Percentiles rank a stretch among this genome's conserved stretches.
Conservation (phyloP, 2,329 filamentous ascomycete genomes). For the Scedosporium aurantiacum region DNA sequence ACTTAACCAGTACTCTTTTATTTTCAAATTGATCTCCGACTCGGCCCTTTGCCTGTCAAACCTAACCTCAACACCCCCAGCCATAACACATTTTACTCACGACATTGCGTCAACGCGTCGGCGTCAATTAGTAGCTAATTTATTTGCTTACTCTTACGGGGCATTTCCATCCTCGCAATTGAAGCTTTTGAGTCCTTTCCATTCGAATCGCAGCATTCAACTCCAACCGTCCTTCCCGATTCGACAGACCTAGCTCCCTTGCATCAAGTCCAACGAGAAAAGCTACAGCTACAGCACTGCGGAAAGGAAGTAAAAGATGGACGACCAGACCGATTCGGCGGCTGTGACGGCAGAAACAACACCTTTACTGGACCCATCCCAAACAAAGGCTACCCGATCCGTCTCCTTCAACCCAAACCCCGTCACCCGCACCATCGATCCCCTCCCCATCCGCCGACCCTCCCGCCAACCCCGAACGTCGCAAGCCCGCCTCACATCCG, state of each 20-base stretch:
- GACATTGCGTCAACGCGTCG: too few species aligned
- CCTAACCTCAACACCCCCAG: background rate
- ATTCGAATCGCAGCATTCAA: too few species aligned
- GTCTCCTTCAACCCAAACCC: conserved; percentile 71
- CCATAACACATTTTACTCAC: background rate
- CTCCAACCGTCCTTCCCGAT: too few species aligned
- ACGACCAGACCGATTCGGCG: conserved; percentile 10
- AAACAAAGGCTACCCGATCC: conserved; percentile 42
- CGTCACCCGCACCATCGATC: conserved; percentile 49
- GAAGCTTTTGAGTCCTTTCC: too few species aligned
- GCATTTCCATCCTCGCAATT: too few species aligned
- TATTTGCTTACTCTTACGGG: too few species aligned
- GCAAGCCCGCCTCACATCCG: background rate
- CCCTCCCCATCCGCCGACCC: conserved; percentile 24
- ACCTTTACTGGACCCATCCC: conserved; percentile 20
- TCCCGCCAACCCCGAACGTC: conserved; percentile 13
- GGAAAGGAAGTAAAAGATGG: conserved; percentile 7
- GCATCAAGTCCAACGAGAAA: background rate
- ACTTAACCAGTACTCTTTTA: background rate
- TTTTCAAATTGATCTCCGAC: background rate
- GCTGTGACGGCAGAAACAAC: conserved; percentile 19
- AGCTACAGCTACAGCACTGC: background rate
- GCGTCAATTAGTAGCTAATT: too few species aligned
- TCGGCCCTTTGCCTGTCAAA: background rate
- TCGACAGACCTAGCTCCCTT: background rate